Conservation (phyloP, 2,329 filamentous ascomycete species). For the Pseudomassariella vexata region DNA sequence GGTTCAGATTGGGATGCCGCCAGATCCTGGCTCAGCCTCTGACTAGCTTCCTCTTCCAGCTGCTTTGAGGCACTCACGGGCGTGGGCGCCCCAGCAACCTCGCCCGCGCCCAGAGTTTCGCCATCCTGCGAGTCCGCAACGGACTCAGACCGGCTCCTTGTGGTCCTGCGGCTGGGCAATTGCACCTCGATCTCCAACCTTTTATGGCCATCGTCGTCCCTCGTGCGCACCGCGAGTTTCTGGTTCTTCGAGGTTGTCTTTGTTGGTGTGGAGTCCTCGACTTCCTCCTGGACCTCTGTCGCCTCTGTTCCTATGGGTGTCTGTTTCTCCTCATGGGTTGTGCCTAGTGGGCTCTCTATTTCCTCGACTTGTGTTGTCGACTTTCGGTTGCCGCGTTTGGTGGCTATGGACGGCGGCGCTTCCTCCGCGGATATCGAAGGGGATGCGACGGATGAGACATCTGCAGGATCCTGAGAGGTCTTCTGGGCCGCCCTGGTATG, state of each 20-base stretch:
- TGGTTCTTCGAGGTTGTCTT: slow-evolving; percentile 8
- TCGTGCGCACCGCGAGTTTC: slow-evolving; percentile 17
- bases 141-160: slow-evolving; percentile 10
- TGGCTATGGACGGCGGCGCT: background rate
- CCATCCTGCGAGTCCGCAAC: slow-evolving; percentile 17
- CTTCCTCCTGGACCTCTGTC: no score
- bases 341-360: background rate
- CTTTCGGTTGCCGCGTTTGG: slow-evolving; percentile 3
- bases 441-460: slow-evolving; percentile 2
- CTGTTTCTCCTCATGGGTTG: no score
- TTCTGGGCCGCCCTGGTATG: slow-evolving; percentile 10
- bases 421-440: no score
- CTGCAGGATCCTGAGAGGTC: background rate
- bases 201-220: slow-evolving; percentile 7
- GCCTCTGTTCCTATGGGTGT: no score
- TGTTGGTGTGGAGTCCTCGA: slow-evolving; percentile 1
- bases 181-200: slow-evolving; percentile 17
- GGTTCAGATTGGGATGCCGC: slow-evolving; percentile 12
- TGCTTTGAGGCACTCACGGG: slow-evolving; percentile 23
- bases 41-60: slow-evolving; percentile 23
- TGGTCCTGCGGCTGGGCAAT: slow-evolving; percentile 15
- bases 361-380: background rate
- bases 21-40: slow-evolving; percentile 16
- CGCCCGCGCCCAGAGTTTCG: slow-evolving; percentile 6
- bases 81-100: no score